Percentiles rank a stretch among this genome's conserved stretches.
Evolutionary conservation across 768 basidiomycete species (phyloP).

Genomic region (Auriscalpium orientale): DNA sequence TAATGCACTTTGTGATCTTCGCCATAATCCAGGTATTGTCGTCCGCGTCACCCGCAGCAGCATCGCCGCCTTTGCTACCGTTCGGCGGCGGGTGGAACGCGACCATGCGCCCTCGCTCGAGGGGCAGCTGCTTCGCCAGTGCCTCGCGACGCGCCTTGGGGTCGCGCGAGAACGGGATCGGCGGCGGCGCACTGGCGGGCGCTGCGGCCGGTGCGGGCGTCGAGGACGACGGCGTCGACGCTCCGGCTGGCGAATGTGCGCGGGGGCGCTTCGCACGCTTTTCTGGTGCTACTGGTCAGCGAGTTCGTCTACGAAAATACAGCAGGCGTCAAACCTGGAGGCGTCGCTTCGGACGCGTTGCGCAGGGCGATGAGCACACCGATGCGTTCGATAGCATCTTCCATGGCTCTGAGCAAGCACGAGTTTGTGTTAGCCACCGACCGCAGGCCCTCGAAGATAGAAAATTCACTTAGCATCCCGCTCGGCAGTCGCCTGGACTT

Average conservation of each 20-base stretch:
- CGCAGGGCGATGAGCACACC: conserved; percentile 64
- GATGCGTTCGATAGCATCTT: conserved; percentile 63
- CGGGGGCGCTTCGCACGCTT: conserved; percentile 75
- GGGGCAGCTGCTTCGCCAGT: conserved; percentile 51
- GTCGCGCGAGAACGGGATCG: conserved; percentile 51
- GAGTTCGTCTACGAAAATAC: neutral
- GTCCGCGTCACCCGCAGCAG: conserved; percentile 37
- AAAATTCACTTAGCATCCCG: conserved; percentile 51
- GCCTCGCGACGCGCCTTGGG: conserved; percentile 59
- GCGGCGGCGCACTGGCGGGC: conserved; percentile 46
- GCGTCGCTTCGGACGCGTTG: conserved; percentile 53
- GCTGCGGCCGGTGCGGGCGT: conserved; percentile 27
- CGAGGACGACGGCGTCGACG: conserved; percentile 30
- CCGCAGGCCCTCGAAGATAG: neutral
- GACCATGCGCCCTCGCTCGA: conserved; percentile 70
- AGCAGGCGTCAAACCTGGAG: conserved; percentile 38
- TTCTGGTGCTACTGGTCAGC: neutral
- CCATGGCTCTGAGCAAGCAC: conserved; percentile 47
- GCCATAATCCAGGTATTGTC: conserved; percentile 72
- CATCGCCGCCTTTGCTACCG: conserved; percentile 48
- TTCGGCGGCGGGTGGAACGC: conserved; percentile 63
- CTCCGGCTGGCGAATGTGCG: conserved; percentile 57
- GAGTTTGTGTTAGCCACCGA: neutral
- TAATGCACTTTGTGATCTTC: conserved; percentile 61
- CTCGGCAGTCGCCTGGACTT: conserved; percentile 51